phyloP scores from a whole-genome alignment of 1,139 yeast genomes.

The Arxiozyma slooffiae region DNA sequence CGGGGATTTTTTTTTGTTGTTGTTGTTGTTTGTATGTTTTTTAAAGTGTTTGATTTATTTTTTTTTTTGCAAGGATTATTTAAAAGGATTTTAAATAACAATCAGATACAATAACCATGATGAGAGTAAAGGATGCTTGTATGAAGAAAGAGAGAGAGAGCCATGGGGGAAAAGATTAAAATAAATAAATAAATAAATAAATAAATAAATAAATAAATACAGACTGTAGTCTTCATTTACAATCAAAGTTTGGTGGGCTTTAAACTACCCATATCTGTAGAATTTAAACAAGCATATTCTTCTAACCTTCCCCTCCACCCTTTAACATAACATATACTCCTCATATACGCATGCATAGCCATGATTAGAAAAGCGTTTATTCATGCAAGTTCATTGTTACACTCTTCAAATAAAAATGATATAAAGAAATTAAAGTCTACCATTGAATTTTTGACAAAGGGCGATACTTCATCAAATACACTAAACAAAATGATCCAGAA shows the following conservation, averaged over 20 bases:
- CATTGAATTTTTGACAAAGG: constrained; percentile 20
- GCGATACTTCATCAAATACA: constrained; percentile 7
- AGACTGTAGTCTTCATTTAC: not conserved
- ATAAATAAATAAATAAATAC: too few relatives aligned
- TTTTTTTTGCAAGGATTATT: not conserved
- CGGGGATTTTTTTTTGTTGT: too few relatives aligned
- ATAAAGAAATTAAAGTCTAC: constrained; percentile 15
- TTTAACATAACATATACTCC: not conserved
- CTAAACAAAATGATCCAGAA: constrained; percentile 9
- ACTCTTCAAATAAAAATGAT: constrained; percentile 1
- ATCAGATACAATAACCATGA: too few relatives aligned
- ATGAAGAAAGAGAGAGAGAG: not conserved
- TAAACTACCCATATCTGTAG: too few relatives aligned
- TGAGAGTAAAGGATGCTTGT: not conserved
- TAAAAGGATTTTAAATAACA: too few relatives aligned
- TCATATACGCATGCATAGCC: not conserved
- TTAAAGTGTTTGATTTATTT: too few relatives aligned
- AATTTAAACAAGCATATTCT: not conserved
- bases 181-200: too few relatives aligned
- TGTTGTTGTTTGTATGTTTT: too few relatives aligned
- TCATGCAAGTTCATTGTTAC: constrained; percentile 8
- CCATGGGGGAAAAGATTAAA: too few relatives aligned
- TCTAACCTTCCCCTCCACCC: not conserved
- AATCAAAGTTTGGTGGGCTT: not conserved
- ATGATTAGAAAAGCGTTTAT: constrained; percentile 16